phyloP scores from a whole-genome alignment of 1,139 yeast species.

The Blastobotrys ciferrii region DNA sequence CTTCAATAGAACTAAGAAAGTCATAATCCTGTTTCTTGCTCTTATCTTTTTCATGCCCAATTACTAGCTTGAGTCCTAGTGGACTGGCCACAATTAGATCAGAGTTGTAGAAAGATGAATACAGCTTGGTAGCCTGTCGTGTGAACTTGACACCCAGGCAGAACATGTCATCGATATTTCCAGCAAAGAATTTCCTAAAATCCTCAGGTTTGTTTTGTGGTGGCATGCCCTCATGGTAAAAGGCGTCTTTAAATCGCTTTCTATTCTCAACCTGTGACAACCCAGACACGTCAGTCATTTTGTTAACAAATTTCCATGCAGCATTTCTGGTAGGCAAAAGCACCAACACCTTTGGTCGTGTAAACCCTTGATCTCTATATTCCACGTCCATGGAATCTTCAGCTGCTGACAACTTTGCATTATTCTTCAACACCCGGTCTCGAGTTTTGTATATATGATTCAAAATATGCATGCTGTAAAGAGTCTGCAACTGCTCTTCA shows the following conservation, averaged over 20 bases:
- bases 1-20: constrained; percentile 84
- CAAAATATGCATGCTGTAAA: constrained; percentile 68
- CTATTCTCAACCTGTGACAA: constrained; percentile 75
- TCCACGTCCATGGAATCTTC: constrained; percentile 46
- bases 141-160: constrained; percentile 87
- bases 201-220: constrained; percentile 75
- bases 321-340: constrained; percentile 81
- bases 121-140: constrained; percentile 78
- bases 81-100: constrained; percentile 93
- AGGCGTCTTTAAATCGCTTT: constrained; percentile 70
- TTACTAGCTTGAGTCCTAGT: constrained; percentile 77
- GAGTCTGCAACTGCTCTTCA: constrained; percentile 52
- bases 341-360: constrained; percentile 84
- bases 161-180: constrained; percentile 90
- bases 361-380: constrained; percentile 88
- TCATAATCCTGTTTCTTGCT: constrained; percentile 48
- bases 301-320: constrained; percentile 67
- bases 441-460: constrained; percentile 87
- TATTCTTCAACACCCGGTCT: constrained; percentile 75
- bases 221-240: constrained; percentile 49
- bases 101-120: constrained; percentile 78
- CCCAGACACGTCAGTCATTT: constrained; percentile 62
- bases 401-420: constrained; percentile 50
- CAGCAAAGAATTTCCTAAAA: constrained; percentile 74
- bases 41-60: constrained; percentile 48